Conservation (phyloP, 768 basidiomycete genomes). For the Boletus rex-veris region DNA sequence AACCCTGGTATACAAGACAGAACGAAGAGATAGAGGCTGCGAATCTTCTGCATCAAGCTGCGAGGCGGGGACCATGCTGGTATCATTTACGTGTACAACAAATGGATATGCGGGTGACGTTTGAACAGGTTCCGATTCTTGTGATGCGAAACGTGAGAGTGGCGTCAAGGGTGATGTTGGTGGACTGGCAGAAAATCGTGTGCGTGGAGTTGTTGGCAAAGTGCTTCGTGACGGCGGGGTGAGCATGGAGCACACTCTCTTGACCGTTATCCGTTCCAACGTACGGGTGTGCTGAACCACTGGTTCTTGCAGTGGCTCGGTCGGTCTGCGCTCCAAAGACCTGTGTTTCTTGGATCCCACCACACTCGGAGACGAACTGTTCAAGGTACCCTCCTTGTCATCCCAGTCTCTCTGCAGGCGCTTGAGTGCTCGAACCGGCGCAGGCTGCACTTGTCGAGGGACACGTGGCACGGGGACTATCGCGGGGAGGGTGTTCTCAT, state of each 20-base stretch:
- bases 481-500: slow-evolving; percentile 63
- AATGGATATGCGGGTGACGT: slow-evolving; percentile 42
- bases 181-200: slow-evolving; percentile 17
- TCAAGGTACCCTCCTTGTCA: slow-evolving; percentile 23
- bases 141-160: slow-evolving; percentile 33
- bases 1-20: slow-evolving; percentile 38
- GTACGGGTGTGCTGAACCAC: slow-evolving; percentile 14
- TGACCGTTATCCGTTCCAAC: slow-evolving; percentile 18
- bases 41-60: slow-evolving; percentile 34
- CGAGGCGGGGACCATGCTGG: slow-evolving; percentile 34
- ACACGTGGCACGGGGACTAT: slow-evolving; percentile 48
- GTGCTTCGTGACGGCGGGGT: slow-evolving; percentile 3
- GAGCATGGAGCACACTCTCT: slow-evolving; percentile 15
- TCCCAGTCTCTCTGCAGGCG: slow-evolving; percentile 36
- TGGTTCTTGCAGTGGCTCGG: slow-evolving; percentile 34
- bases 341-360: slow-evolving; percentile 21
- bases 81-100: slow-evolving; percentile 30
- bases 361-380: background rate
- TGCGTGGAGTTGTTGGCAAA: slow-evolving; percentile 3
- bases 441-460: slow-evolving; percentile 49
- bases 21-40: slow-evolving; percentile 27
- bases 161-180: slow-evolving; percentile 30
- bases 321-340: slow-evolving; percentile 30
- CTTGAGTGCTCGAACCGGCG: slow-evolving; percentile 32
- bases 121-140: slow-evolving; percentile 44